Evolutionary conservation across 768 basidiomycete species (phyloP), one percentile per base, ranked within the genome.

Genomic region (Amanita thiersii): DNA sequence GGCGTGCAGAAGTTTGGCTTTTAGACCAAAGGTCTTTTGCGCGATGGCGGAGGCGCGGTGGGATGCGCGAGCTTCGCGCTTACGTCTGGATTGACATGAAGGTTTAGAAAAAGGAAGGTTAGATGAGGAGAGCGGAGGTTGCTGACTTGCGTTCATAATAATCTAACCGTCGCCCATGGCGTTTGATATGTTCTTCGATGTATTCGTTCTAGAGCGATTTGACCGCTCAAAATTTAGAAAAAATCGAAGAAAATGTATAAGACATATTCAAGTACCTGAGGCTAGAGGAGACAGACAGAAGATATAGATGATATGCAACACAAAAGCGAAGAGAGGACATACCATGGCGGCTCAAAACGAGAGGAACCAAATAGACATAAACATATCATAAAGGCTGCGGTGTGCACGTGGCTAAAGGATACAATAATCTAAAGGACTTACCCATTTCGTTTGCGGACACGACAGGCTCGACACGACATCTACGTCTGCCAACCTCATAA

Each of bases 121-220:
- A 40, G 35, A 34, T 15, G 20, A 48, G 41, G 20, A 28, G 37
- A 12, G 21, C 25, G 24, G 34, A 40, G 21, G 29, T 29, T 23
- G 67, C 87, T 51, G 59, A 94, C 90, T 85, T 94, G 56, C 81
- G 77, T 70, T 99, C 96, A 63, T 86, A 92, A 63, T 94, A 79
- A 70, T 99, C 93, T 70, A 97, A 69, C 57, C 92, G 79, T 51
- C 92, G 78, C 58, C 94, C 94, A 77, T 97, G 88, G 40, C 91
- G 83, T 67, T 90, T 92, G 62, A 97, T 93, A 57, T 89, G 86
- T 70, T 99, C 94, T 63, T 98, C 94, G 63, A 99, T 98, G 62
- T 98, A 97, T 61, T 97, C 93, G 73, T 98, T 98, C 89, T 99
- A 43, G 8, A 25, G 28, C 21, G 25, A 15, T 6, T 15, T 21